A percentile compares a stretch with the other conserved stretches of the same genome.
Evolutionary conservation across 2,329 filamentous ascomycete species (phyloP).

Genomic region (Sarocladiaceae sp.): DNA sequence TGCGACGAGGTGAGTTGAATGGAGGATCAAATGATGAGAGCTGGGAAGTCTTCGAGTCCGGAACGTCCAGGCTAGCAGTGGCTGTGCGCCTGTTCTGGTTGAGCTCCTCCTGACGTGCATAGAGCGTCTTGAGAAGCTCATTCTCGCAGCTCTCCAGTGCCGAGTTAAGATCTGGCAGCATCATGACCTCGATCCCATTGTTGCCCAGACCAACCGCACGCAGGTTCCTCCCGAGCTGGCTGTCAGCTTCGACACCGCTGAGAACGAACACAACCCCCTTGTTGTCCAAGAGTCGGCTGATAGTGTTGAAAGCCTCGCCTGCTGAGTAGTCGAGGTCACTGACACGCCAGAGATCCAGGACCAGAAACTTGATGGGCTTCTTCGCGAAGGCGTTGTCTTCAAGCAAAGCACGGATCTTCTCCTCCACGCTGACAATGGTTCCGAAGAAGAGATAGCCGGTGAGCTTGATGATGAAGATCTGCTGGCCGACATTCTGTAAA

Average conservation of each 20-base stretch:
- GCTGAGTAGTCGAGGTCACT: conserved; percentile 94
- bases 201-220: conserved; percentile 79
- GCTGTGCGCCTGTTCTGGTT: conserved; percentile 38
- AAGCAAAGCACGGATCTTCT: conserved; percentile 76
- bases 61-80: conserved; percentile 45
- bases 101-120: conserved; percentile 62
- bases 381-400: conserved; percentile 75
- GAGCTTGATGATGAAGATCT: conserved; percentile 88
- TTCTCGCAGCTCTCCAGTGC: conserved; percentile 95
- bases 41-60: conserved; percentile 22
- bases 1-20: conserved; percentile 77
- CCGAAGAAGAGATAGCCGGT: conserved; percentile 97
- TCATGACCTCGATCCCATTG: conserved; percentile 67
- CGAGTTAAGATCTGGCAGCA: conserved; percentile 88
- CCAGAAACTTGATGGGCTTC: conserved; percentile 80
- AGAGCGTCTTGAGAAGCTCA: conserved; percentile 78
- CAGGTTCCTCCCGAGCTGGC: conserved; percentile 72
- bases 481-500: conserved; percentile 76
- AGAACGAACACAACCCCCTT: conserved; percentile 78
- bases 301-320: conserved; percentile 88
- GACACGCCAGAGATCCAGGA: conserved; percentile 85
- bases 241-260: conserved; percentile 73
- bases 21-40: conserved; percentile 32
- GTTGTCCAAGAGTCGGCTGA: conserved; percentile 76
- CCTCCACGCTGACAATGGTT: conserved; percentile 92